Conservation (phyloP, 441 rosid species). For the Populus hybrid region DNA sequence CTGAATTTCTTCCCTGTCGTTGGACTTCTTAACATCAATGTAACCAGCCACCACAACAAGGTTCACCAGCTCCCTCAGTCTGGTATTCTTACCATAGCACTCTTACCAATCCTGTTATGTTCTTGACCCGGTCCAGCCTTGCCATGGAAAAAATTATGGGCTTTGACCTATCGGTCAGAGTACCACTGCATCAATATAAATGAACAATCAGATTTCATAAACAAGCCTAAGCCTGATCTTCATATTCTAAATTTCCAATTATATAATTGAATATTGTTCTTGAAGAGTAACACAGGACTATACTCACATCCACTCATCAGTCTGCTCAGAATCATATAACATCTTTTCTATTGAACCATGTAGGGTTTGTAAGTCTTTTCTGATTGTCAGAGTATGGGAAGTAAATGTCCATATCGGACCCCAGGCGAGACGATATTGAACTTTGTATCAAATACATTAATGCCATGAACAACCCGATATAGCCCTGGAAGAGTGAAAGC, state of each 20-base stretch:
- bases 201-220: not conserved
- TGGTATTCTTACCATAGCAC: conserved; percentile 60
- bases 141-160: conserved; percentile 95
- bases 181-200: conserved; percentile 54
- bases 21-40: conserved; percentile 69
- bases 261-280: not conserved
- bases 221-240: not conserved
- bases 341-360: conserved; percentile 81
- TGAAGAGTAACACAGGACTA: not conserved
- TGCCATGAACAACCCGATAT: conserved; percentile 86
- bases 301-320: conserved; percentile 72
- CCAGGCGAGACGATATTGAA: conserved; percentile 93
- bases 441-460: conserved; percentile 93
- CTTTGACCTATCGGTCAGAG: conserved; percentile 64
- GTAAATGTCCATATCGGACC: conserved; percentile 85
- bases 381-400: conserved; percentile 62
- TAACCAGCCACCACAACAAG: conserved; percentile 88
- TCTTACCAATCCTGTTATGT: conserved; percentile 90
- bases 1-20: conserved; percentile 80
- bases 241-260: not conserved
- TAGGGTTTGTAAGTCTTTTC: conserved; percentile 70
- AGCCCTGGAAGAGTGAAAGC: conserved; percentile 92
- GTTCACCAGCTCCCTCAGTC: conserved; percentile 77
- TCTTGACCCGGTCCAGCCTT: conserved; percentile 86
- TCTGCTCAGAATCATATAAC: conserved; percentile 70